Evolutionary conservation across 2,329 filamentous ascomycete genomes (phyloP), one percentile per base, ranked within the genome.

Genomic region (Trichoderma sp.): DNA sequence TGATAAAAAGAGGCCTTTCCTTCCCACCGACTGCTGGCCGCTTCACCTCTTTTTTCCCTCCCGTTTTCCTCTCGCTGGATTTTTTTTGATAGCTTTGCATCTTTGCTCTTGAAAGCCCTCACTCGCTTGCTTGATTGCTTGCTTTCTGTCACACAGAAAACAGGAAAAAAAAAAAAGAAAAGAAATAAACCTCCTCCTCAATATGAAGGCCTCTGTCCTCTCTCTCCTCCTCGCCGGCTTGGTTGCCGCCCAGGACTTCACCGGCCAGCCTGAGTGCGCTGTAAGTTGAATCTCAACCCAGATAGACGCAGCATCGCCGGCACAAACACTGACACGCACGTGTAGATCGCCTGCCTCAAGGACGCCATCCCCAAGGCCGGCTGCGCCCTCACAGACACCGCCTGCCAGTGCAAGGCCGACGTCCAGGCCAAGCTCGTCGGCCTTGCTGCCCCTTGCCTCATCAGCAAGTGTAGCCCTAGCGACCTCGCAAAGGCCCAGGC

Each of bases 141-240:
- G 35, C 61, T 45, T 19, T 56, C 50, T 13, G 34, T 10, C 60
- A 52, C 7, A 35, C 19, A 37, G 34, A 61, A 22, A 50, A 19
- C 19, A 34, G 13, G 12, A 53, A 37, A 52, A 37, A 25, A 27
- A 37, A 19, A 5, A 32, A 42, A 56, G 45, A 56, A n/a, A n/a
- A n/a, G n/a, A n/a, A n/a, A n/a, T n/a, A n/a, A n/a, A n/a, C n/a
- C n/a, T n/a, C n/a, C n/a, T n/a, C 65, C 29, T 70, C 76, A 81
- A 72, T 22, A 83, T 83, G 81, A 83, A 82, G 80, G 71, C 74
- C 71, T 61, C 76, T 48, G 69, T 78, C 67, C 68, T 79, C 35
- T 61, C 78, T 64, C 69, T 79, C 60, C 77, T 75, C 67, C 71
- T 73, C 45, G 76, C 74, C 58, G 75, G 79, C 74, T 69, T 81